Conservation (phyloP, 441 rosid genomes). For the Adansonia grandidieri region DNA sequence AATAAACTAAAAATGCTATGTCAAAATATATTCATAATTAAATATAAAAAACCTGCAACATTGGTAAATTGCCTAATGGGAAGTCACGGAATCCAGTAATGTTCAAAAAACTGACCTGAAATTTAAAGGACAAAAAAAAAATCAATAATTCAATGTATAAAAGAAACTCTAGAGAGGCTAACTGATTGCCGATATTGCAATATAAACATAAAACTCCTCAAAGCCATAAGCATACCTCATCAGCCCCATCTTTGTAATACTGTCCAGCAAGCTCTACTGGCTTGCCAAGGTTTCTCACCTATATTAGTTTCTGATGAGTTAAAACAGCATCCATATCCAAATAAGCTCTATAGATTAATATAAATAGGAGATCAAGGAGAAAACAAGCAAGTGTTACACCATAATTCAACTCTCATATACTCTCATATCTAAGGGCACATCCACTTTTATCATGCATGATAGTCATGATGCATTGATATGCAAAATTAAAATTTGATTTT, state of each 20-base stretch:
- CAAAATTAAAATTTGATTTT: slow-evolving; percentile 2
- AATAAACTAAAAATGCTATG: slow-evolving; percentile 6
- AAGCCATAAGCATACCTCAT: slow-evolving; percentile 65
- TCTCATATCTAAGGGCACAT: neutral
- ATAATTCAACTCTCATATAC: neutral
- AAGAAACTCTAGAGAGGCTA: neutral
- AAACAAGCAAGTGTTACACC: neutral
- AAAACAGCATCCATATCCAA: neutral
- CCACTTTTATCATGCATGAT: neutral
- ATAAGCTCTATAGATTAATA: neutral
- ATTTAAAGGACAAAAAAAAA: slow-evolving; percentile 27
- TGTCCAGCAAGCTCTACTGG: slow-evolving; percentile 92
- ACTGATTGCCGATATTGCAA: neutral
- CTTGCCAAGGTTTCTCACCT: slow-evolving; percentile 99
- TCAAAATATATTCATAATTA: slow-evolving; percentile 15
- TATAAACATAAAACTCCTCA: slow-evolving; percentile 31
- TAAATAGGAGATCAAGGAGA: slow-evolving; percentile 17
- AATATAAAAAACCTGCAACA: slow-evolving; percentile 73
- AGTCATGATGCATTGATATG: slow-evolving; percentile 1
- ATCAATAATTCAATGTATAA: slow-evolving; percentile 15
- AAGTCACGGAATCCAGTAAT: slow-evolving; percentile 95
- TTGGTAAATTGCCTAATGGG: slow-evolving; percentile 94
- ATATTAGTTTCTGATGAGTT: slow-evolving; percentile 28
- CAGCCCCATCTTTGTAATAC: slow-evolving; percentile 93
- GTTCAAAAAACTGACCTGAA: slow-evolving; percentile 90